A percentile compares a stretch with the other conserved stretches of the same genome.
These are phyloP conservation scores for Metschnikowia borealis DNA, from an alignment of 805 yeast genomes.

Conservation along the genomic window DNA sequence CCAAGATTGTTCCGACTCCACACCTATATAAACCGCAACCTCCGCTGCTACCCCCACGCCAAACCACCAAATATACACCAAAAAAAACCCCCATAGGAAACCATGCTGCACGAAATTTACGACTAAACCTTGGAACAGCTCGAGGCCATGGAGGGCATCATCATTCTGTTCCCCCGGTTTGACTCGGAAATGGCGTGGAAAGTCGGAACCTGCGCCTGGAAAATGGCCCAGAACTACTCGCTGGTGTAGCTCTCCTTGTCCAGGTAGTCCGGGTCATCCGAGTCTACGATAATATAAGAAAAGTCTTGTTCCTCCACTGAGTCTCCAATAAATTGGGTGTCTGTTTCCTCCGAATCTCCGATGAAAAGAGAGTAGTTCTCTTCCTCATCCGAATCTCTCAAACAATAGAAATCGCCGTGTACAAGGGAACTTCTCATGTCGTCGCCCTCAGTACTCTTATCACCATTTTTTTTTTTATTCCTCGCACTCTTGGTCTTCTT, in stretches of 20 bases:
- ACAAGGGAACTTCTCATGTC: background rate
- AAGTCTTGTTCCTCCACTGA: constrained; percentile 11
- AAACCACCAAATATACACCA: no score
- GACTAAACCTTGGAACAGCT: no score
- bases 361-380: constrained; percentile 8
- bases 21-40: background rate
- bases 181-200: no score
- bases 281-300: constrained; percentile 3
- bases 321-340: constrained; percentile 5
- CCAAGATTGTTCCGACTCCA: constrained; percentile 1
- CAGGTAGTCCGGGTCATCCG: constrained; percentile 3
- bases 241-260: constrained; percentile 11
- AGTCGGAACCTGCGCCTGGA: no score
- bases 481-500: background rate
- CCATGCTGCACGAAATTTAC: no score
- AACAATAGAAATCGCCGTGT: background rate
- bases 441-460: background rate
- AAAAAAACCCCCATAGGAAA: no score
- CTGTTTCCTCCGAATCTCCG: constrained; percentile 6
- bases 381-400: constrained; percentile 8
- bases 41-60: background rate
- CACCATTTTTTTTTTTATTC: background rate
- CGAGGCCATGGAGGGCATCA: no score
- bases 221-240: no score
- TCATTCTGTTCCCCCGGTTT: no score